phyloP scores from a whole-genome alignment of 106 monocot genomes.

The Agapanthus africanus region DNA sequence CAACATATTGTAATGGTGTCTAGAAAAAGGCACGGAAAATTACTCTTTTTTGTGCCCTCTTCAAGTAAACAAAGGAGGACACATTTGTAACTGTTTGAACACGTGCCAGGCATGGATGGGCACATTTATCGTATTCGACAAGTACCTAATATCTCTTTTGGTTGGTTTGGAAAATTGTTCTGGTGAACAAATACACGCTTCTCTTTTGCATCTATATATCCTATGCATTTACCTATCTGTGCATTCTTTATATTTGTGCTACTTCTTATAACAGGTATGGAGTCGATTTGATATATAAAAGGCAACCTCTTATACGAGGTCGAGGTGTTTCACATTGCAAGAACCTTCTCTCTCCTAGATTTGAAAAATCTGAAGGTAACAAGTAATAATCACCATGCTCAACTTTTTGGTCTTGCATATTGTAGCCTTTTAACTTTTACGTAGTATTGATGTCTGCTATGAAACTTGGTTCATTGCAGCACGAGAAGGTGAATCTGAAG shows the following conservation, averaged over 20 bases:
- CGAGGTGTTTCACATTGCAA: constrained; percentile 99
- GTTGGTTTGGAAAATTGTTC: too few relatives aligned
- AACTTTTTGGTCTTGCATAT: neutral
- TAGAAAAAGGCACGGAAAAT: too few relatives aligned
- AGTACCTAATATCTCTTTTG: too few relatives aligned
- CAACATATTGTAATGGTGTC: too few relatives aligned
- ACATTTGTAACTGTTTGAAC: too few relatives aligned
- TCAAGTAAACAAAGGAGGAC: too few relatives aligned
- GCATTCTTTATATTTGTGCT: neutral
- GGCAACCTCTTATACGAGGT: constrained; percentile 88
- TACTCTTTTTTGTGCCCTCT: too few relatives aligned
- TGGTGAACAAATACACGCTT: neutral
- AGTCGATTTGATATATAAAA: constrained; percentile 83
- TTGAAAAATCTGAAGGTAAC: constrained; percentile 96
- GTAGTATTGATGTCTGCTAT: neutral
- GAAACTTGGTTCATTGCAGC: constrained; percentile 31
- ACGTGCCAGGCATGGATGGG: too few relatives aligned
- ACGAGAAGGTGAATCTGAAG: constrained; percentile 52
- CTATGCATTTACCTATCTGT: neutral
- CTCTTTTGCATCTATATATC: neutral
- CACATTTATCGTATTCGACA: too few relatives aligned
- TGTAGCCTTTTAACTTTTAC: neutral
- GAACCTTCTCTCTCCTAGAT: constrained; percentile 94
- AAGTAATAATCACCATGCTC: neutral
- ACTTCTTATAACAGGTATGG: constrained; percentile 92